Evolutionary conservation across 2,329 filamentous ascomycete species (phyloP).

Genomic region (Cladosporium oxysporum): DNA sequence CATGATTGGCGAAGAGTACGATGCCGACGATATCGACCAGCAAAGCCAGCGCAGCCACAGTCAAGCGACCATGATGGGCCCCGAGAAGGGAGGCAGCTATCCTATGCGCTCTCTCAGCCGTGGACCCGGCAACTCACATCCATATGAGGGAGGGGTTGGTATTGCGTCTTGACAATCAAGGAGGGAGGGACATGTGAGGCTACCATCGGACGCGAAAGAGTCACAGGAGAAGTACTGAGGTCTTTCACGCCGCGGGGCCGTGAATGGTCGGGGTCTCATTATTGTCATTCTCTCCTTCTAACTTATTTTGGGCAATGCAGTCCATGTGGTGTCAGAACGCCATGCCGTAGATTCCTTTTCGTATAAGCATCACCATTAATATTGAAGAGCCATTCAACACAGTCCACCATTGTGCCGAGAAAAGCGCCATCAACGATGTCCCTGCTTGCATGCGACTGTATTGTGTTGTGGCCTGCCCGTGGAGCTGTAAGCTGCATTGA

Average conservation of each 20-base stretch:
- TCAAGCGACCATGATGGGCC: slow-evolving; percentile 24
- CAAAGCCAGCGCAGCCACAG: slow-evolving; percentile 23
- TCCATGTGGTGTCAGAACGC: background rate
- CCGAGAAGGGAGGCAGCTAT: slow-evolving; percentile 18
- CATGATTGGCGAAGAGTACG: slow-evolving; percentile 13
- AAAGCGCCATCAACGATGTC: too few relatives aligned
- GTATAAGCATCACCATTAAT: background rate
- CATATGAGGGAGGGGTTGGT: background rate
- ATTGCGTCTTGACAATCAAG: slow-evolving; percentile 17
- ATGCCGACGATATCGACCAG: slow-evolving; percentile 20
- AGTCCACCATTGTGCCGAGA: too few relatives aligned
- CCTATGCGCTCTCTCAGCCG: slow-evolving; percentile 12
- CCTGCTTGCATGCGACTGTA: too few relatives aligned
- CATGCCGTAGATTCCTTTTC: background rate
- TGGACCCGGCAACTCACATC: background rate
- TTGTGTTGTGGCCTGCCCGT: too few relatives aligned
- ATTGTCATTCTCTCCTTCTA: too few relatives aligned
- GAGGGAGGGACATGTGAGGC: slow-evolving; percentile 14
- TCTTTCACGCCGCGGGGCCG: background rate
- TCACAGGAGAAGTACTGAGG: background rate
- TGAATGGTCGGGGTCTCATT: background rate
- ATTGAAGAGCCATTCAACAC: background rate
- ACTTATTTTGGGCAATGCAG: too few relatives aligned
- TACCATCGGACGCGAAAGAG: background rate
- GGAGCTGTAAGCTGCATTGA: too few relatives aligned